Base-by-base conservation (phyloP, 192 early-diverging fungal genomes). In the Coemansia sp. region DNA sequence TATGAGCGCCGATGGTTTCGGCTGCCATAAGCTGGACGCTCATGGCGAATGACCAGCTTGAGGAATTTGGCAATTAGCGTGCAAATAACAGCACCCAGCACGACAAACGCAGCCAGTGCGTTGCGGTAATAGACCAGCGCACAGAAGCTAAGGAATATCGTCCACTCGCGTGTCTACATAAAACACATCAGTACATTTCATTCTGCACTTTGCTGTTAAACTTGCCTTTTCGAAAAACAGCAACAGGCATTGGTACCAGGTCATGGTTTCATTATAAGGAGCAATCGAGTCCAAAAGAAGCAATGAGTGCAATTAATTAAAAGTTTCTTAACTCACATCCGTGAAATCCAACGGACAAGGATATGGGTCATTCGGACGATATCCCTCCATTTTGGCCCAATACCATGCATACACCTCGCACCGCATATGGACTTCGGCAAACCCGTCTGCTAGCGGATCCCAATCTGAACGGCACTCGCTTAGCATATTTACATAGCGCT, bases 391-490 rank as follows among this genome's bases (percentile, higher is more conserved):
- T 2, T 11, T 7, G 5, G 40, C 57, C 28, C 6, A 10, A 47
- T 58, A 62, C 73, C 73, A 76, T 0, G 66, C 49, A 4, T 10
- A 23, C 8, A 76, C 47, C 55, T 76, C 73, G n/a, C 73, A 76
- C 0, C 73, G 51, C 54, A 51, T 46, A 42, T 76, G 73, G 11
- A 76, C 73, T 38, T 76, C 73, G 12, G 53, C 55, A 12, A 76
- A 54, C 2, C 36, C 36, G 15, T 76, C 73, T 1, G 32, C 58
- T 63, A 62, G 10, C 8, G 73, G 73, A 45, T 76, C 66, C 66
- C 66, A 76, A 6, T 5, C 18, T 4, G 62, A 38, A 11, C 61
- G 42, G 45, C 73, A 69, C 10, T 31, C 28, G 0, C 37, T 15
- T 2, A 76, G 58, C 66, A 76, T 66, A 2, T 23, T n/a, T 11